Conservation (phyloP, 2,329 filamentous ascomycete genomes). For the Colletotrichum horii region DNA sequence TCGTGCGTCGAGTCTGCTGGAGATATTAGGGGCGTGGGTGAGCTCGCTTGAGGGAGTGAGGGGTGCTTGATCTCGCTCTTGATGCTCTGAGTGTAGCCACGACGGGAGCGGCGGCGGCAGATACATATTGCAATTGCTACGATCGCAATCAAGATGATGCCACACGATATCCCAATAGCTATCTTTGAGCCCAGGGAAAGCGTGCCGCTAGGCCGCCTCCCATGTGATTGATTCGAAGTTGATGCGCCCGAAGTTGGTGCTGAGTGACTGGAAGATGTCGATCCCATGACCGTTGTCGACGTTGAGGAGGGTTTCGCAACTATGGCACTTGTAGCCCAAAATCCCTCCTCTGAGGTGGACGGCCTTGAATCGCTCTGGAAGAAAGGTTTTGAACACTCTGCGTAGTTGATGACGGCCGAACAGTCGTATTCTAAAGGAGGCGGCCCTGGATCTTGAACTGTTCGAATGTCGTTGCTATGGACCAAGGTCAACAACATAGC, state of each 20-base stretch:
- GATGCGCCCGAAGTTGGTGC: neutral
- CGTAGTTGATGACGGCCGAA: slow-evolving; percentile 16
- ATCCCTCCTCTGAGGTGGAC: neutral
- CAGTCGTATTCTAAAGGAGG: slow-evolving; percentile 34
- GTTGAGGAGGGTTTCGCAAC: neutral
- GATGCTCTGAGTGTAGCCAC: slow-evolving; percentile 19
- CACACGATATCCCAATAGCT: slow-evolving; percentile 48
- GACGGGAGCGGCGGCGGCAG: slow-evolving; percentile 34
- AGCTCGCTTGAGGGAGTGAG: slow-evolving; percentile 31
- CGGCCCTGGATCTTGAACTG: slow-evolving; percentile 39
- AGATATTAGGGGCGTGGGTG: slow-evolving; percentile 47
- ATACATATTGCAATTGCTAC: slow-evolving; percentile 41
- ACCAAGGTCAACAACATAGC: neutral
- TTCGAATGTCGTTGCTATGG: slow-evolving; percentile 32
- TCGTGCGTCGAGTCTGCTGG: slow-evolving; percentile 33
- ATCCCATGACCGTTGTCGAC: neutral
- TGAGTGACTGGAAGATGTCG: neutral
- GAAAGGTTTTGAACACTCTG: neutral
- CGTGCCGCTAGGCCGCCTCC: neutral
- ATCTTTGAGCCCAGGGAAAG: slow-evolving; percentile 47
- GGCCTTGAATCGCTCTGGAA: neutral
- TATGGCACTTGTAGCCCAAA: neutral
- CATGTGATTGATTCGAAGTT: neutral
- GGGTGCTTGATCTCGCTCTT: slow-evolving; percentile 23
- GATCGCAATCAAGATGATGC: slow-evolving; percentile 42